phyloP scores from a whole-genome alignment of 371 early-diverging fungal genomes.

The Actinomortierella wolfii region DNA sequence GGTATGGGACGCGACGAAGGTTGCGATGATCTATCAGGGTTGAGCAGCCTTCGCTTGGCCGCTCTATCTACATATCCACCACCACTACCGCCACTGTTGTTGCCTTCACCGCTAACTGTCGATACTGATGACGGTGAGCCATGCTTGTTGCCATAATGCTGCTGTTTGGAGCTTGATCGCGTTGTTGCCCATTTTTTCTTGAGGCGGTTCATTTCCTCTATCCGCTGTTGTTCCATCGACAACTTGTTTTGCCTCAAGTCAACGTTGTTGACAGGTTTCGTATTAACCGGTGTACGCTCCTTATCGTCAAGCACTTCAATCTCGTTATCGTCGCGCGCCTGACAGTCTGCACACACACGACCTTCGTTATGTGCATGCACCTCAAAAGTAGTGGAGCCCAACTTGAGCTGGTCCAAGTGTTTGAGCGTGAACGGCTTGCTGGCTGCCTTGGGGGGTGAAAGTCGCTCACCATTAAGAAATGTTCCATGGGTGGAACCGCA shows the following conservation, averaged over 20 bases:
- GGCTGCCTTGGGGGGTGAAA: conserved; percentile 52
- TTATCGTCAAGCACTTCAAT: conserved; percentile 44
- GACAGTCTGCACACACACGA: conserved; percentile 50
- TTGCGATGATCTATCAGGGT: conserved; percentile 38
- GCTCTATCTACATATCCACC: conserved; percentile 46
- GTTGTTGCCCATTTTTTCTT: conserved; percentile 39
- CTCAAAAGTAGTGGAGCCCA: conserved; percentile 53
- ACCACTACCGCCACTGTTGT: no score
- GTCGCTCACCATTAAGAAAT: conserved; percentile 52
- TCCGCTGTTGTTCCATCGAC: conserved; percentile 39
- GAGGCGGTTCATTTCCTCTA: conserved; percentile 48
- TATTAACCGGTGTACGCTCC: conserved; percentile 6
- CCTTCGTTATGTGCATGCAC: conserved; percentile 57
- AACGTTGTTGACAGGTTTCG: conserved; percentile 9
- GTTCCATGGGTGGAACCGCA: conserved; percentile 63
- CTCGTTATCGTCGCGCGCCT: conserved; percentile 48
- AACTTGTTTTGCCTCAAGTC: conserved; percentile 20
- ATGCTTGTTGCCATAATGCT: background rate
- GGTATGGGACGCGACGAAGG: background rate
- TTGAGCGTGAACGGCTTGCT: conserved; percentile 49
- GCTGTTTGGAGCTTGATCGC: background rate
- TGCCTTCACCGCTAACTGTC: background rate
- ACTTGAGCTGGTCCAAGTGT: conserved; percentile 48
- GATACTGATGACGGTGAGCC: background rate
- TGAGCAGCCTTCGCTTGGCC: conserved; percentile 35